phyloP scores from a whole-genome alignment of 2,329 filamentous ascomycete genomes.

The Colletotrichum agaves region DNA sequence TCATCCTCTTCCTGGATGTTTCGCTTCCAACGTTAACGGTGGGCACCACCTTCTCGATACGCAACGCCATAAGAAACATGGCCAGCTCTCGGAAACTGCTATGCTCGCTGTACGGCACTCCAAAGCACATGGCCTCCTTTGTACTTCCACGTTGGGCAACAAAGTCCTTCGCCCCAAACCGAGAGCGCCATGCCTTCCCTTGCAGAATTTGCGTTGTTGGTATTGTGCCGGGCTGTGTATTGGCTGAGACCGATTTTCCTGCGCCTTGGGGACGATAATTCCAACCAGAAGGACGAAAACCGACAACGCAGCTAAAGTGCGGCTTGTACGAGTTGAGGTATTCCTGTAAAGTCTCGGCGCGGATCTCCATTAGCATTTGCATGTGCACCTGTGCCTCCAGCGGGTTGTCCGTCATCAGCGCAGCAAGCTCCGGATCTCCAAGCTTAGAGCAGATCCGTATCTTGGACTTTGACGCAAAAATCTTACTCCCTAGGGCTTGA shows the following conservation, averaged over 20 bases:
- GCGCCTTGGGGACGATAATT: slow-evolving; percentile 79
- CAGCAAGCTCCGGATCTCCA: slow-evolving; percentile 83
- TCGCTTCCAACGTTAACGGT: slow-evolving; percentile 86
- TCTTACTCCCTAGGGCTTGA: slow-evolving; percentile 84
- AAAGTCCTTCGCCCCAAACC: slow-evolving; percentile 78
- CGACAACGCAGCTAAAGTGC: slow-evolving; percentile 86
- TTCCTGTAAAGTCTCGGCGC: slow-evolving; percentile 88
- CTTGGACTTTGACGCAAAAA: slow-evolving; percentile 86
- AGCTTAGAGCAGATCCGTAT: slow-evolving; percentile 86
- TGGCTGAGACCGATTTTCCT: slow-evolving; percentile 63
- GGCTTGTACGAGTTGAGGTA: slow-evolving; percentile 85
- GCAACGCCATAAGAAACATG: slow-evolving; percentile 88
- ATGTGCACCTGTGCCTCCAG: slow-evolving; percentile 94
- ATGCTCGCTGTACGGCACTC: slow-evolving; percentile 96
- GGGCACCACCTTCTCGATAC: slow-evolving; percentile 90
- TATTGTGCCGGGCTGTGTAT: slow-evolving; percentile 59
- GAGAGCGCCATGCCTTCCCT: slow-evolving; percentile 76
- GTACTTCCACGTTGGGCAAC: slow-evolving; percentile 86
- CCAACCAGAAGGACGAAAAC: slow-evolving; percentile 94
- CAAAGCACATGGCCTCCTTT: slow-evolving; percentile 85
- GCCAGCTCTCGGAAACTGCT: slow-evolving; percentile 94
- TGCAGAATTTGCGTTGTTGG: slow-evolving; percentile 64
- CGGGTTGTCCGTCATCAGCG: slow-evolving; percentile 82
- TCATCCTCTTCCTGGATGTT: slow-evolving; percentile 67
- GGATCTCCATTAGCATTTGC: slow-evolving; percentile 95